Base-by-base conservation (phyloP, 2,329 filamentous ascomycete species). In the Penicillium crustosum region DNA sequence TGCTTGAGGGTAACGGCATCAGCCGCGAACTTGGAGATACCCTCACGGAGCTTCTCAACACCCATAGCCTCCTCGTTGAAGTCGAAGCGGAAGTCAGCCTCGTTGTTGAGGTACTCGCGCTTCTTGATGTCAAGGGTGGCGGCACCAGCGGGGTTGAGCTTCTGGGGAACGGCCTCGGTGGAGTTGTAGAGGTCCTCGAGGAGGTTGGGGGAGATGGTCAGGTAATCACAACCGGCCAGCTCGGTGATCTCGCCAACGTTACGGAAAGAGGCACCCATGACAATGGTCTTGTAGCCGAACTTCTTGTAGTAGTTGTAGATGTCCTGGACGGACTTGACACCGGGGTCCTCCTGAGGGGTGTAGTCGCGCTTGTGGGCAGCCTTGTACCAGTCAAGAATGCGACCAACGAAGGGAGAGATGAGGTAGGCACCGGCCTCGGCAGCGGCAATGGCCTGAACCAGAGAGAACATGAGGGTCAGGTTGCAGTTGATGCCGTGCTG, bases 281-380 rank as follows among this genome's bases (percentile, higher is more conserved):
- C 94, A 71, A 97, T 97, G 78, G 94, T 99, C 73, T 96, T 96
- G 89, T 99, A 97, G 78, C 90, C 91, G 79, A 83, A 91, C 86
- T 97, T 97, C 91, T 99, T 99, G 89, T 99, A 99, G 90, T 99
- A 99, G 87, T 99, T 94, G 88, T 89, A 99, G 83, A 99, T 99
- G 79, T 73, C 76, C 85, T 93, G 85, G 75, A 99, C 94, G 67
- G 89, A 93, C 82, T 91, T 86, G 79, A 99, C 94, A 83, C 94
- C 94, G 57, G 94, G 94, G 83, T 99, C 94, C 78, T 96, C 90
- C 79, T 90, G 82, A 78, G 91, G 86, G 76, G 83, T 73, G 87
- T 93, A 99, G 68, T 94, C 90, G 86, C 95, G 93, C 88, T 96
- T 96, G 78, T 87, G 90, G 70, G 87, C 82, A 59, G 91, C 91